Evolutionary conservation across 768 basidiomycete genomes (phyloP), one percentile per base, ranked within the genome.

Genomic region (Plicaturopsis crispa): DNA sequence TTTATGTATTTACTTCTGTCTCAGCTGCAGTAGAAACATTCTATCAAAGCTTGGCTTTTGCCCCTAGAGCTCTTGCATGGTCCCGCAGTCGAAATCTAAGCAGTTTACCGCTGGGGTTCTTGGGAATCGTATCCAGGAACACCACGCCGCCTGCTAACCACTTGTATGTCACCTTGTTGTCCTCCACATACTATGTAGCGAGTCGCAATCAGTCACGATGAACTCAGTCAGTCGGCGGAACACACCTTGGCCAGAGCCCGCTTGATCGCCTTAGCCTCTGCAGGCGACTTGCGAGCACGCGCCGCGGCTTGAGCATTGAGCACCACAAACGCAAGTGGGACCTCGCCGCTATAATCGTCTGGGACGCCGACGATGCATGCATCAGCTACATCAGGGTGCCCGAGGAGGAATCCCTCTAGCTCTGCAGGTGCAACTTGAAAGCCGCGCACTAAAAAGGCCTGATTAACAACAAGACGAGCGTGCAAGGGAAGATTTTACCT

Each of bases 371-470:
- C 73, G 2, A 85, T 80, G 45, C 82, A 82, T 2, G 65, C 65
- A 31, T 80, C 73, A 4, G 65, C 62, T 17, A 84, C 72, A 46
- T 80, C 79, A 1, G 68, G 56, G 45, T 83, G 76, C 31, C 63
- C 68, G 18, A 81, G 53, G n/a, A 81, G 49, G 42, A 78, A 78
- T 14, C 73, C 82, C 48, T 84, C 82, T 6, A 84, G 62, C 45
- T 83, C 81, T 3, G 83, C 80, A 2, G 82, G 83, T 1, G 83
- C 79, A 1, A 85, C 82, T 51, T 85, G 82, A 52, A 79, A 80
- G 2, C 84, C 83, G 49, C 60, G 69, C 31, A 80, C 76, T n/a
- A n/a, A n/a, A n/a, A n/a, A n/a, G n/a, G n/a, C n/a, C n/a, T n/a
- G n/a, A n/a, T n/a, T n/a, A 41, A 31, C 12, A 12, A 14, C 2